These are phyloP conservation scores for Gossypium raimondii DNA, from an alignment of 345 rosid genomes.

Conservation along the genomic window DNA sequence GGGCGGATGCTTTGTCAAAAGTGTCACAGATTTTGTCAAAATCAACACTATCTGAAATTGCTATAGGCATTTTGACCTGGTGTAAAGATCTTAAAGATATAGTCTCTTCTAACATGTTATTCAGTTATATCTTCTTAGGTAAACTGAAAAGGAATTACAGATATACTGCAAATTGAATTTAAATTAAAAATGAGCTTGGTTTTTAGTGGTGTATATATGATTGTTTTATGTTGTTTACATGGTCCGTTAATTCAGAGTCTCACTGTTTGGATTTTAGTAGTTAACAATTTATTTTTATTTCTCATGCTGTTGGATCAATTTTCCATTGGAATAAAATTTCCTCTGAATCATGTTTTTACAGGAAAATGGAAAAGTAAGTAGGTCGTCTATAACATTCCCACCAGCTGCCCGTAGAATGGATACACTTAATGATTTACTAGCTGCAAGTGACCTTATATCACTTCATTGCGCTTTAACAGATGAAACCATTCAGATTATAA, in stretches of 20 bases:
- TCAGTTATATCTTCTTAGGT: neutral
- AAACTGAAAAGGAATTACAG: neutral
- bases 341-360: slow-evolving; percentile 23
- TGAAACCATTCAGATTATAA: slow-evolving; percentile 89
- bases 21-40: neutral
- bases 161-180: neutral
- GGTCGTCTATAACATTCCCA: slow-evolving; percentile 67
- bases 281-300: neutral
- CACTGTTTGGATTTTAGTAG: neutral
- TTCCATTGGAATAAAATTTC: slow-evolving; percentile 10
- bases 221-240: neutral
- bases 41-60: slow-evolving; percentile 1
- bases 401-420: slow-evolving; percentile 96
- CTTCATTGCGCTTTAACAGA: slow-evolving; percentile 86
- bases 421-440: slow-evolving; percentile 87
- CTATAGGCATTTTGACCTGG: neutral
- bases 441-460: slow-evolving; percentile 93
- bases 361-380: slow-evolving; percentile 61
- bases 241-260: neutral
- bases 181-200: neutral
- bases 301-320: neutral
- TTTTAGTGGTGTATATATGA: neutral
- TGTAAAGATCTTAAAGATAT: neutral
- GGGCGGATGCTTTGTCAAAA: neutral
- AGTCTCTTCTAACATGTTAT: neutral